These are phyloP conservation scores for Ophiostoma ulmi DNA, from an alignment of 2,329 filamentous ascomycete genomes.

Conservation along the genomic window DNA sequence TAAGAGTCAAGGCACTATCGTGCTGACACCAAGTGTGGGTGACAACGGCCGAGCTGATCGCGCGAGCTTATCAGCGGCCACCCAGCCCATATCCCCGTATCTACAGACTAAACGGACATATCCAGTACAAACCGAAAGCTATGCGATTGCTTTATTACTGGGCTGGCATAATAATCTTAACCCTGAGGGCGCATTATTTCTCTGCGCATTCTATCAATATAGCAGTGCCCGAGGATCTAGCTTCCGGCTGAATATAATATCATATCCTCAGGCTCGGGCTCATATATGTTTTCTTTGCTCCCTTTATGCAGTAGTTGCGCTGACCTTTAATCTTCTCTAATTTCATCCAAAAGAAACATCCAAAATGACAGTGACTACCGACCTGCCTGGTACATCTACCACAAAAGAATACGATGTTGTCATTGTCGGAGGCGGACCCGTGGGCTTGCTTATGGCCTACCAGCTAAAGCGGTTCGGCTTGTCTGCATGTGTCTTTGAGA, in stretches of 20 bases:
- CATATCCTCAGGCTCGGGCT: background rate
- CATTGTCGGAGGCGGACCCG: slow-evolving; percentile 43
- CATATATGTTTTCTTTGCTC: background rate
- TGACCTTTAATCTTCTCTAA: background rate
- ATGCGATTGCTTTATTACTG: background rate
- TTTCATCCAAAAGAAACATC: background rate
- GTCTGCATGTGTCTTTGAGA: slow-evolving; percentile 45
- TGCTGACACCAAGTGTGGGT: background rate
- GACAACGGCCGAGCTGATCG: background rate
- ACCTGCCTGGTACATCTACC: background rate
- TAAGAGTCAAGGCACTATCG: background rate
- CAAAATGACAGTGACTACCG: background rate
- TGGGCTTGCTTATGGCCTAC: slow-evolving; percentile 43
- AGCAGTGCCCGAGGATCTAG: background rate
- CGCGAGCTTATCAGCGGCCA: slow-evolving; percentile 7
- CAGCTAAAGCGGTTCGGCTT: slow-evolving; percentile 41
- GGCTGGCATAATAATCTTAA: background rate
- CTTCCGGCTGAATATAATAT: background rate
- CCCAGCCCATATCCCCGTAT: background rate
- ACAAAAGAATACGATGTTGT: slow-evolving; percentile 32
- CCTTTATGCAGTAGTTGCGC: background rate
- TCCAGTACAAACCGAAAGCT: background rate
- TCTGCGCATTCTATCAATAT: background rate
- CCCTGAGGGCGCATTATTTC: no score
- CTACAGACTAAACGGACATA: background rate